Evolutionary conservation across 257 asterid genomes (phyloP).

Genomic region (Parsonsia alboflavescens): DNA sequence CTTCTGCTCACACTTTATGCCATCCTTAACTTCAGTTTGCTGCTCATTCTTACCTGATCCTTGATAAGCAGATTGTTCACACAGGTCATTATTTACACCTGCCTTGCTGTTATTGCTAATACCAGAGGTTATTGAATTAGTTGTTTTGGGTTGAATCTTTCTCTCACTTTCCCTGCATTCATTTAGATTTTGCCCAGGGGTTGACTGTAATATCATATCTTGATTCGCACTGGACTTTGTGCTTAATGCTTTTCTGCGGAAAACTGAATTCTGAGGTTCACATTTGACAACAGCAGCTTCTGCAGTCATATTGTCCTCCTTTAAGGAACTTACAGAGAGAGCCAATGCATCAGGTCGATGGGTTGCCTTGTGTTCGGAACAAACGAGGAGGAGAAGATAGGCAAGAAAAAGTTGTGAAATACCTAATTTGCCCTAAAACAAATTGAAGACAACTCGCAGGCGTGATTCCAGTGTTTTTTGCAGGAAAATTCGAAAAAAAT

Average conservation of each 20-base stretch:
- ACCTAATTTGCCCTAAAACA: no score
- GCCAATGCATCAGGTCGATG: constrained; percentile 20
- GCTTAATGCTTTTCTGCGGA: neutral
- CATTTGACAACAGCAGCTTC: constrained; percentile 14
- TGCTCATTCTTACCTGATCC: constrained; percentile 33
- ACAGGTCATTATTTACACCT: no score
- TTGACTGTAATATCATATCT: constrained; percentile 10
- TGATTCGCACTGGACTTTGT: constrained; percentile 2
- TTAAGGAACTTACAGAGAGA: constrained; percentile 12
- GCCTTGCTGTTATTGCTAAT: constrained; percentile 18
- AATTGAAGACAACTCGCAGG: no score
- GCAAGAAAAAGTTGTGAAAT: no score
- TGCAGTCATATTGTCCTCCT: constrained; percentile 17
- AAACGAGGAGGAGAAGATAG: no score
- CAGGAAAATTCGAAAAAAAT: no score
- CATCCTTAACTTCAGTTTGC: constrained; percentile 44
- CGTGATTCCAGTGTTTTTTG: no score
- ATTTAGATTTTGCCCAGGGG: constrained; percentile 8
- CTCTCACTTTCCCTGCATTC: constrained; percentile 8
- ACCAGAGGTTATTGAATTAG: constrained; percentile 10
- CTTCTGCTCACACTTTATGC: constrained; percentile 62
- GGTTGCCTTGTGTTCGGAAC: constrained; percentile 11
- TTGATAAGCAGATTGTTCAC: constrained; percentile 23
- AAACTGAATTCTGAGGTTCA: constrained; percentile 9
- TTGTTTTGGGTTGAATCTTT: constrained; percentile 5